Percentiles rank a stretch among this genome's conserved stretches.
Evolutionary conservation across 495 filamentous ascomycete genomes (phyloP).

Genomic region (Lophiotrema nucula): DNA sequence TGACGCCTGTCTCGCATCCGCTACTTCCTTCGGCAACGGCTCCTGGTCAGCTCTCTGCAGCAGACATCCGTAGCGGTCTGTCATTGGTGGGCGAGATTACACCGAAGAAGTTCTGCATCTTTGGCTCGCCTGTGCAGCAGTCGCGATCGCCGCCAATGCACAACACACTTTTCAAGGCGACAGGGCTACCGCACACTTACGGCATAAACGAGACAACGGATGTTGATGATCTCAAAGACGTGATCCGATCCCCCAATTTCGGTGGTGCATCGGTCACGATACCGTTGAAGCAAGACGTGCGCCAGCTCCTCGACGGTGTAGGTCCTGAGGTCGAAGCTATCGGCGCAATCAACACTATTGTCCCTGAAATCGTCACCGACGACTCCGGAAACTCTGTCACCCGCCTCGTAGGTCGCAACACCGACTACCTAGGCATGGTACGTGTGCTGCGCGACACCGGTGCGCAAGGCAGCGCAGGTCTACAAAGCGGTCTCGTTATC

Average conservation of each 20-base stretch:
- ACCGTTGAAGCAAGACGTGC: conserved; percentile 87
- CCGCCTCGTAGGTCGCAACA: conserved; percentile 80
- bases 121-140: conserved; percentile 76
- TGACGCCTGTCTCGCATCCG: conserved; percentile 94
- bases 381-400: conserved; percentile 42
- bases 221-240: conserved; percentile 56
- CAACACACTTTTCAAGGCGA: conserved; percentile 75
- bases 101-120: conserved; percentile 76
- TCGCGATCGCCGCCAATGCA: conserved; percentile 87
- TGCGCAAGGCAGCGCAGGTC: conserved; percentile 45
- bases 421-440: conserved; percentile 93
- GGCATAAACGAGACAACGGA: conserved; percentile 70
- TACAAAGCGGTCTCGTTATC: conserved; percentile 66
- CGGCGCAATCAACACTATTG: conserved; percentile 93
- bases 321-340: conserved; percentile 76
- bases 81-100: conserved; percentile 77
- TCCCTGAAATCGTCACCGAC: conserved; percentile 47
- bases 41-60: conserved; percentile 88
- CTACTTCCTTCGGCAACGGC: conserved; percentile 87
- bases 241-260: conserved; percentile 72
- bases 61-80: conserved; percentile 78
- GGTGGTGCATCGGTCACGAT: conserved; percentile 95
- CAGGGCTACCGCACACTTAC: conserved; percentile 87
- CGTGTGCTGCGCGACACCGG: conserved; percentile 74
- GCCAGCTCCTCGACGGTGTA: conserved; percentile 75